Evolutionary conservation across 1,284 basidiomycete genomes (phyloP).

Genomic region (Sphagnurus paluster): DNA sequence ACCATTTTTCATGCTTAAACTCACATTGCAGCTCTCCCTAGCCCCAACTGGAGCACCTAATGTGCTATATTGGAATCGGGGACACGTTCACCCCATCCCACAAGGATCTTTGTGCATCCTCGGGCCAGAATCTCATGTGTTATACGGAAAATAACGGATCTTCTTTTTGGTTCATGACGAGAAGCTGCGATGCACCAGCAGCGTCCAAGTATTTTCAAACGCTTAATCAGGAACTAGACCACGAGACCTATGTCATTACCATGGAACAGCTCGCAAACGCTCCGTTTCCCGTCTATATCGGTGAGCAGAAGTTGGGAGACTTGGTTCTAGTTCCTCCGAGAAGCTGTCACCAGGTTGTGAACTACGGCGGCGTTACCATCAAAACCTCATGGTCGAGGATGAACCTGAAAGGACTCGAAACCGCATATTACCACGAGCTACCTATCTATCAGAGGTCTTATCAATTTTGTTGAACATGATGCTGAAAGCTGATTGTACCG

Average conservation of each 20-base stretch:
- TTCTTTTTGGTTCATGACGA: slow-evolving; percentile 83
- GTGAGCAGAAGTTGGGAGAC: slow-evolving; percentile 71
- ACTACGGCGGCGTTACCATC: slow-evolving; percentile 71
- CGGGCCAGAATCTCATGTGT: slow-evolving; percentile 81
- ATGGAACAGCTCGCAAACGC: slow-evolving; percentile 64
- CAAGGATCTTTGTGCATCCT: slow-evolving; percentile 78
- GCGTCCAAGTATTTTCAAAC: slow-evolving; percentile 60
- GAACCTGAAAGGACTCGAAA: slow-evolving; percentile 57
- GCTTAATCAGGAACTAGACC: slow-evolving; percentile 64
- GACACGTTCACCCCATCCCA: slow-evolving; percentile 79
- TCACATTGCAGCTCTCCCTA: slow-evolving; percentile 24
- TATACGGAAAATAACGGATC: slow-evolving; percentile 67
- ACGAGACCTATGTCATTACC: slow-evolving; percentile 63
- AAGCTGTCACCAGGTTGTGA: slow-evolving; percentile 78
- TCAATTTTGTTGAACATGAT: background rate
- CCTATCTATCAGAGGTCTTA: slow-evolving; percentile 71
- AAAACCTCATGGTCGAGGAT: slow-evolving; percentile 83
- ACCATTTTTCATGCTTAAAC: background rate
- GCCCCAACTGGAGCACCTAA: slow-evolving; percentile 67
- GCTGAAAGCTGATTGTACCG: slow-evolving; percentile 1
- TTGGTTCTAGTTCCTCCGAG: slow-evolving; percentile 76
- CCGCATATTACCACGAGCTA: slow-evolving; percentile 67
- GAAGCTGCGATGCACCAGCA: slow-evolving; percentile 47
- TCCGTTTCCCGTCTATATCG: slow-evolving; percentile 65
- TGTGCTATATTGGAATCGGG: slow-evolving; percentile 77